Base-by-base conservation (phyloP, 2,329 filamentous ascomycete genomes). In the Thermomyces lanuginosus region DNA sequence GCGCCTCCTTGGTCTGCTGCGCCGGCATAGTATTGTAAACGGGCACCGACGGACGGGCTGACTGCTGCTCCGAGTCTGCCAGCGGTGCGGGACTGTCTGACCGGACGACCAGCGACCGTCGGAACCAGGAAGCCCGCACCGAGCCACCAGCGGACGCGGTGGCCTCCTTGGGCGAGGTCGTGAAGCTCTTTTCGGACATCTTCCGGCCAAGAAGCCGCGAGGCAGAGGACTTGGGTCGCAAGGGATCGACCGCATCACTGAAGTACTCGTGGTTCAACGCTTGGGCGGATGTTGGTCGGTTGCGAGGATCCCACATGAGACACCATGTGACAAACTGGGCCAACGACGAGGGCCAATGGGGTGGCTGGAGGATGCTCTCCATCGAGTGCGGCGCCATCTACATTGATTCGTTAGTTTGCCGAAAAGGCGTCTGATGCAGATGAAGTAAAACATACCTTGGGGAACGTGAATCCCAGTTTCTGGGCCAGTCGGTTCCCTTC, bases 271-370 rank as follows among this genome's bases (percentile, higher is more conserved):
- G 89, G 20, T 79, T 78, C 38, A 98, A 60, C n/a, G 89, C 86
- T 53, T 98, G 84, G 0, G 77, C 74, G 2, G 86, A 93, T 3
- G 84, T 95, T 22, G 89, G 89, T 34, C 89, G 70, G 45, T 63
- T 73, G 60, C 84, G 91, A 7, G 89, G 89, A 53, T 98, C 89
- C 89, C 89, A 98, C 79, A 95, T 89, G 39, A 98, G 57, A 55
- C 89, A 98, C 83, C 83, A 93, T 9, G 89, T 98, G 32, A 98
- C 89, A 46, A 98, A 95, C 32, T 91, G 72, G 44, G 76, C 78
- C 29, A 98, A 65, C 11, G 82, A 76, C 1, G 76, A 59, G 4
- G 89, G 89, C 89, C 89, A 98, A 46, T 92, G 81, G 9, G 89
- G 83, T 14, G 78, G 53, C 46, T 82, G 82, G 5, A 98, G 64